These are phyloP conservation scores for Castanospermum australe DNA, from an alignment of 306 rosid species.

Conservation along the genomic window DNA sequence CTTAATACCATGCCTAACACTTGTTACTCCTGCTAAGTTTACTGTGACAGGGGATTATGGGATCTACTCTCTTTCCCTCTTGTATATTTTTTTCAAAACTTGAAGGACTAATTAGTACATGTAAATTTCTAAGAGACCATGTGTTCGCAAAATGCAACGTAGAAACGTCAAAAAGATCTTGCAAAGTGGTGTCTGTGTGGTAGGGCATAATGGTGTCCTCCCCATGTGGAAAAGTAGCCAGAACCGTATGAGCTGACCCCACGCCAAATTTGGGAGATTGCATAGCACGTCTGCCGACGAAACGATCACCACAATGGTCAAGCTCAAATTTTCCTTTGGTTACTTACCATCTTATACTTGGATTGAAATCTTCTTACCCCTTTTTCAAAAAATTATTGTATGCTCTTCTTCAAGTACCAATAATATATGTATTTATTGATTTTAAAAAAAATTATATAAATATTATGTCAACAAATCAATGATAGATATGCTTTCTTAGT, in stretches of 20 bases:
- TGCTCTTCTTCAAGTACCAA: too few species aligned
- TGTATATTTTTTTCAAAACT: neutral
- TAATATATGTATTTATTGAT: too few species aligned
- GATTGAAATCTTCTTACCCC: too few species aligned
- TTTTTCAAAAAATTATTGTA: too few species aligned
- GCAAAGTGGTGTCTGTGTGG: constrained; percentile 14
- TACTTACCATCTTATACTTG: neutral
- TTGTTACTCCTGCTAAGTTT: neutral
- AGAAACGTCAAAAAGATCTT: constrained; percentile 31
- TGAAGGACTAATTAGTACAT: neutral
- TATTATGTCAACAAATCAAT: too few species aligned
- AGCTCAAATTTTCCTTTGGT: neutral
- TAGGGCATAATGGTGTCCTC: constrained; percentile 15
- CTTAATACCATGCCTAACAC: too few species aligned
- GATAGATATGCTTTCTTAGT: too few species aligned
- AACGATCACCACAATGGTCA: constrained; percentile 13
- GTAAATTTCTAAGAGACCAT: neutral
- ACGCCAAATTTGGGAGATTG: constrained; percentile 6
- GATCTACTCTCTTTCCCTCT: neutral
- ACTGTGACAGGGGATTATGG: neutral
- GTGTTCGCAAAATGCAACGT: constrained; percentile 5
- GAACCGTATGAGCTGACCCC: constrained; percentile 27
- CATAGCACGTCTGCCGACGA: constrained; percentile 40
- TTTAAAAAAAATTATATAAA: too few species aligned
- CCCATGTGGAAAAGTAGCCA: constrained; percentile 35